Conservation (phyloP, 495 filamentous ascomycete species). For the Achaetomiella virescens region DNA sequence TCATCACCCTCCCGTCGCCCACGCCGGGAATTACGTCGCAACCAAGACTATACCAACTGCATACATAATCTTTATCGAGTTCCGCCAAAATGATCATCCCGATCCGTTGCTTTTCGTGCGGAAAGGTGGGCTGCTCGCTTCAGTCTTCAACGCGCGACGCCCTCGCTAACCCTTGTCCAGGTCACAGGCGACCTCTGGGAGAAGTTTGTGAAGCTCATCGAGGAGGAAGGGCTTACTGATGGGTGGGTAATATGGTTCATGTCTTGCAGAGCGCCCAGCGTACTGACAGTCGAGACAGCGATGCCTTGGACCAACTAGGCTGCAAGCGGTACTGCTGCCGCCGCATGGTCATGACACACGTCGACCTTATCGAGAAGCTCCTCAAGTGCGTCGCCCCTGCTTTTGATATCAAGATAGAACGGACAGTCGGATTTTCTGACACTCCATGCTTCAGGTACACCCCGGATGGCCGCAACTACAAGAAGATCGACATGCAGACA, state of each 20-base stretch:
- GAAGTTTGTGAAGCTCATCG: slow-evolving; percentile 77
- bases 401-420: neutral
- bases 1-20: neutral
- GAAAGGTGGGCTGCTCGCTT: slow-evolving; percentile 59
- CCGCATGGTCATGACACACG: slow-evolving; percentile 99
- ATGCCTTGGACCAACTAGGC: slow-evolving; percentile 88
- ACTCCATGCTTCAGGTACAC: slow-evolving; percentile 35
- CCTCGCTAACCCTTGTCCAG: slow-evolving; percentile 41
- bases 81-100: slow-evolving; percentile 84
- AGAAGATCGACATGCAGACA: slow-evolving; percentile 38
- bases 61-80: neutral
- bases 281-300: slow-evolving; percentile 26
- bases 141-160: neutral
- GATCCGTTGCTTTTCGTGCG: slow-evolving; percentile 96
- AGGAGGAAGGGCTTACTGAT: slow-evolving; percentile 66
- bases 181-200: slow-evolving; percentile 98
- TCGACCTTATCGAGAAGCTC: slow-evolving; percentile 97
- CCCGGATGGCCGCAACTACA: slow-evolving; percentile 47
- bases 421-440: too few species aligned
- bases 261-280: neutral
- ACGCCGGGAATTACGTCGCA: neutral
- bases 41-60: neutral
- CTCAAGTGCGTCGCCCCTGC: slow-evolving; percentile 59
- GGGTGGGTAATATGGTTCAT: slow-evolving; percentile 51
- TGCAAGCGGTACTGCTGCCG: slow-evolving; percentile 96